These are phyloP conservation scores for carrot (Daucus carota) DNA, from an alignment of 129 eudicot genomes.

Conservation along the genomic window DH1_v3.0 NC_030382.2:33653501-33654000, in stretches of 20 bases:
- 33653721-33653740: not conserved
- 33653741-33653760: not conserved
- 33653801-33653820: not conserved
- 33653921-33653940: constrained; percentile 11
- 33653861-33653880: not conserved
- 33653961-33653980: constrained; percentile 10
- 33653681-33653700: not conserved
- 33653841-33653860: not conserved
- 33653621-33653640: not conserved
- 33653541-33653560: not conserved
- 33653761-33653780: not conserved
- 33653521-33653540: no score
- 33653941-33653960: constrained; percentile 7
- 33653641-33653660: not conserved
- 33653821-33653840: not conserved
- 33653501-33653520: no score
- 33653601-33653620: no score
- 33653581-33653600: no score
- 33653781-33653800: constrained; percentile 2
- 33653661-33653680: not conserved
- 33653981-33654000: not conserved
- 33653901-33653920: constrained; percentile 3
- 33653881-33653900: not conserved
- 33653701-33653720: not conserved
- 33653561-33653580: not conserved